Conservation (phyloP, 2,329 filamentous ascomycete species). For the Rhynchosporium agropyri region DNA sequence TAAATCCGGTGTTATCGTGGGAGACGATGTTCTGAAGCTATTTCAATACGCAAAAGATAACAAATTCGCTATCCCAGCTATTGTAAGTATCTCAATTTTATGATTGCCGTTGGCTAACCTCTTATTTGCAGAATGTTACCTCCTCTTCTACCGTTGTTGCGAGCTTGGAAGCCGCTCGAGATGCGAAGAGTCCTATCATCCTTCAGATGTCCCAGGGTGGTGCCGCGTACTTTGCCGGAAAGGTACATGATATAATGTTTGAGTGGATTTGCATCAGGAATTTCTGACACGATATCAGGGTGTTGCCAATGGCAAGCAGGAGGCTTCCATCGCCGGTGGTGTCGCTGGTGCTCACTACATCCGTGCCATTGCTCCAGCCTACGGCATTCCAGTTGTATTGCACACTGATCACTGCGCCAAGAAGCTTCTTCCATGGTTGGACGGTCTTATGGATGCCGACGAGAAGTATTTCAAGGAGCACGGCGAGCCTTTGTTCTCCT, state of each 20-base stretch:
- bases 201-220: conserved; percentile 93
- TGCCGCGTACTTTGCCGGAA: conserved; percentile 89
- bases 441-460: conserved; percentile 92
- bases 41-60: conserved; percentile 79
- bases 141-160: conserved; percentile 87
- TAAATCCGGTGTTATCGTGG: conserved; percentile 68
- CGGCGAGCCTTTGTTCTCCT: conserved; percentile 90
- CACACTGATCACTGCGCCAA: conserved; percentile 99
- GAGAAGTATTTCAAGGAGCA: conserved; percentile 94
- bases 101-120: background rate
- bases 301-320: conserved; percentile 79
- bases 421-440: conserved; percentile 98
- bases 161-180: conserved; percentile 90
- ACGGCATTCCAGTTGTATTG: conserved; percentile 88
- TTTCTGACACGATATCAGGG: conserved; percentile 51
- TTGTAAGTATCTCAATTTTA: conserved; percentile 49
- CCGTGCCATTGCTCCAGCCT: conserved; percentile 80
- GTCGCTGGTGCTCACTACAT: conserved; percentile 93
- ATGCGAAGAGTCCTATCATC: conserved; percentile 88
- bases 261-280: background rate
- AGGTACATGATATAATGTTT: conserved; percentile 51
- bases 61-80: conserved; percentile 84
- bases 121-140: conserved; percentile 71
- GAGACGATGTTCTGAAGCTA: conserved; percentile 68
- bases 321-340: conserved; percentile 84